Evolutionary conservation across 148 eudicot genomes (phyloP).

Genomic region (Dianthus caryophyllus): DNA sequence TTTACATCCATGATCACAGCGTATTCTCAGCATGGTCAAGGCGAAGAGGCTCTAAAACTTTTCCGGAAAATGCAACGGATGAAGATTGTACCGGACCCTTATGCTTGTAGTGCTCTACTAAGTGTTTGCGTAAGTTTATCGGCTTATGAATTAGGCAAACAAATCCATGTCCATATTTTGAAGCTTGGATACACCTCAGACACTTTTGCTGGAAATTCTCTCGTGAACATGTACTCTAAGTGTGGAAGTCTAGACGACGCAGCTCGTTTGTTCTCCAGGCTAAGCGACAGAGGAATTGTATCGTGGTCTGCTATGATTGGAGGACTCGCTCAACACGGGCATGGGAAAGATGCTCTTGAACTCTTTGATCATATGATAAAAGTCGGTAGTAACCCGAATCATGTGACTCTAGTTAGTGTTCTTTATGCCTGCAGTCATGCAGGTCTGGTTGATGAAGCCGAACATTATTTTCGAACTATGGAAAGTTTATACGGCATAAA

Average conservation of each 20-base stretch:
- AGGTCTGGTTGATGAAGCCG: conserved; percentile 59
- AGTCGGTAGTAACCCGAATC: conserved; percentile 49
- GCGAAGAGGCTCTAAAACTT: conserved; percentile 66
- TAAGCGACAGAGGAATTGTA: conserved; percentile 48
- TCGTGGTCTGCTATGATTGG: conserved; percentile 80
- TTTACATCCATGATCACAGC: conserved; percentile 65
- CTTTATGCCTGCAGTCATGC: conserved; percentile 69
- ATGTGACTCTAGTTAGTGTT: conserved; percentile 63
- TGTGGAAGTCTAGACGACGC: conserved; percentile 73
- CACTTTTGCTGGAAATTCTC: conserved; percentile 62
- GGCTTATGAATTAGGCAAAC: conserved; percentile 73
- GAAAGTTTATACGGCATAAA: conserved; percentile 40
- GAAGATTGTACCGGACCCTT: conserved; percentile 51
- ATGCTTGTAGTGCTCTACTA: conserved; percentile 58
- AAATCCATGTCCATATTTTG: conserved; percentile 56
- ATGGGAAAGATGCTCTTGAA: conserved; percentile 52
- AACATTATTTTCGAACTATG: conserved; percentile 48
- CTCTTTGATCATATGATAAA: conserved; percentile 52
- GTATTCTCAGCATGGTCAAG: conserved; percentile 65
- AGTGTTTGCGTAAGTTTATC: conserved; percentile 68
- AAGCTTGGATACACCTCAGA: conserved; percentile 50
- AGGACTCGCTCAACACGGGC: conserved; percentile 78
- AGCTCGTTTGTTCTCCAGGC: conserved; percentile 41
- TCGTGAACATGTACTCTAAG: conserved; percentile 76
- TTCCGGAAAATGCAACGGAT: conserved; percentile 40